Percentiles rank a stretch among this genome's conserved stretches.
These are phyloP conservation scores for Russula griseocarnosa DNA, from an alignment of 768 basidiomycete species.

Conservation along the genomic window DNA sequence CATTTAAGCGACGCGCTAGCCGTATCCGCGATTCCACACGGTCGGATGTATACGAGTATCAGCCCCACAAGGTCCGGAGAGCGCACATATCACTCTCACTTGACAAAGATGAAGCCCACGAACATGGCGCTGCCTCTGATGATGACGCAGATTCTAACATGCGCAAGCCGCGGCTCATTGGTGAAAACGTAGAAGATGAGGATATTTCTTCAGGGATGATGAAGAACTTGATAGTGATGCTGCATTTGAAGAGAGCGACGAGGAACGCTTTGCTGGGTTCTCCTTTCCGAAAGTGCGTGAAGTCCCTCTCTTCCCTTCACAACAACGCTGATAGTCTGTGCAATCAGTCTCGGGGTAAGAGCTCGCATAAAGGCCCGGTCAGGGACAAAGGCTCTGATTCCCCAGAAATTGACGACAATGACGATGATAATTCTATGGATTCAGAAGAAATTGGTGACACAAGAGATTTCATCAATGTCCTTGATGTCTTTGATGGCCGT, in stretches of 20 bases:
- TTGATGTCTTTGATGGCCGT: slow-evolving; percentile 32
- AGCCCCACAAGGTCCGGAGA: slow-evolving; percentile 48
- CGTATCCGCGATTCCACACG: slow-evolving; percentile 26
- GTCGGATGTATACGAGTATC: slow-evolving; percentile 63
- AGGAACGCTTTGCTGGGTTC: slow-evolving; percentile 71
- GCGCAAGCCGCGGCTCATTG: slow-evolving; percentile 40
- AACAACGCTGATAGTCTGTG: slow-evolving; percentile 9
- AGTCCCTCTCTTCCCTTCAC: neutral
- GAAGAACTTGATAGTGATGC: slow-evolving; percentile 84
- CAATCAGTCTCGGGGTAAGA: slow-evolving; percentile 11
- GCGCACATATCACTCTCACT: slow-evolving; percentile 51
- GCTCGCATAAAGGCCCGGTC: neutral
- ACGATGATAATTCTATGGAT: slow-evolving; percentile 37
- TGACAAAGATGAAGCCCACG: slow-evolving; percentile 50
- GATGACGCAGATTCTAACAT: slow-evolving; percentile 37
- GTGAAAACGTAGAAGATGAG: slow-evolving; percentile 34
- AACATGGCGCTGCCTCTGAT: slow-evolving; percentile 32
- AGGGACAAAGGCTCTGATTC: neutral
- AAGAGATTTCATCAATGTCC: slow-evolving; percentile 31
- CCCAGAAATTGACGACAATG: slow-evolving; percentile 35
- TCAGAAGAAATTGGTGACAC: slow-evolving; percentile 37
- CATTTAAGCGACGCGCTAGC: slow-evolving; percentile 38
- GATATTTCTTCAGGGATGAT: slow-evolving; percentile 57
- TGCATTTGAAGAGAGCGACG: slow-evolving; percentile 79
- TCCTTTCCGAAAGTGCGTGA: slow-evolving; percentile 38